Evolutionary conservation across 2,329 filamentous ascomycete genomes (phyloP), one percentile per base, ranked within the genome.

Genomic region (Xylaria arbuscula): DNA sequence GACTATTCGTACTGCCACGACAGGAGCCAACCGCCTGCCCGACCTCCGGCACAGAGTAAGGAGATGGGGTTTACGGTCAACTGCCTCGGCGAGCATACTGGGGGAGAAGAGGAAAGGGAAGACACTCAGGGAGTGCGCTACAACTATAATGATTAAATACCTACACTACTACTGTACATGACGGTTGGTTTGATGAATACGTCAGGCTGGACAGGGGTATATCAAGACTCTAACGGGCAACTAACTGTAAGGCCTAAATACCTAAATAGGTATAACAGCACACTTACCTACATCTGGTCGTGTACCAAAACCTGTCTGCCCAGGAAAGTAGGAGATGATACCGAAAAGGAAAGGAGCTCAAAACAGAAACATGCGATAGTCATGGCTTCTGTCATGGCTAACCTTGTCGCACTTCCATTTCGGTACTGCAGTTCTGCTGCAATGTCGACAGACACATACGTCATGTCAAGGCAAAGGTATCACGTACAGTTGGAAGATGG

Each of bases 1-100:
- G 47, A 66, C 71, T 69, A 72, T 68, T 8, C 70, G 69, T 68
- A 70, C 72, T 70, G 64, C 67, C 71, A 68, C 59, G 67, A 69
- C 42, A 70, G 73, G 75, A 76, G 72, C 65, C 67, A 70, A 69
- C 72, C 65, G 75, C 75, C 59, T 77, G 74, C 74, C 66, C 75
- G 75, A 72, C 68, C 74, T 74, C 72, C 64, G 64, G 22, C 40
- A 2, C 47, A 55, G 48, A 56, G 15, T 40, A 24, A 48, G 48
- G 69, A 72, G 74, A 70, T 72, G 71, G 75, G 73, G 74, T 69
- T 74, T 72, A 66, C 75, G 72, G 71, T 62, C 67, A 68, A 63
- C 72, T 77, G 69, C 74, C 70, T 71, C 69, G 61, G 69, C 59
- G 68, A 72, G 71, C 70, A 72, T 71, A 63, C 56, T 65, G 38